Conservation (phyloP, 352 stramenopile genomes). For the Pythium biforme region DNA sequence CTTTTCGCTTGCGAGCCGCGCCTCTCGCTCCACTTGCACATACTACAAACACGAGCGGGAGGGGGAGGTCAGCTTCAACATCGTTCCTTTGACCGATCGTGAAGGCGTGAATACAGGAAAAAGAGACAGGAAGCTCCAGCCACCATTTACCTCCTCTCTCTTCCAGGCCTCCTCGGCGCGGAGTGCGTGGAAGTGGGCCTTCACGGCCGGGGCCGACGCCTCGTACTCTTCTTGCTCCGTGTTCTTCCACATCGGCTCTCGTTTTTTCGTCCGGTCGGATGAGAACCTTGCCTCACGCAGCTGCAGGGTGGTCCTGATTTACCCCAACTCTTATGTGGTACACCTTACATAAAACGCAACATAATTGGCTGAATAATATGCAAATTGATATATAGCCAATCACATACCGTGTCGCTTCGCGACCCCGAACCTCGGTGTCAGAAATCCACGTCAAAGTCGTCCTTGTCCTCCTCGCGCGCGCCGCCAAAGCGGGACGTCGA, state of each 20-base stretch:
- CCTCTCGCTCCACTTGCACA: constrained; percentile 58
- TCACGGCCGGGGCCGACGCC: constrained; percentile 63
- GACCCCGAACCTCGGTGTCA: constrained; percentile 22
- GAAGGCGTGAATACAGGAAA: background rate
- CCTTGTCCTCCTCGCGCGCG: constrained; percentile 32
- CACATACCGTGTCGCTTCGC: constrained; percentile 3
- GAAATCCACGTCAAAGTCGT: constrained; percentile 70
- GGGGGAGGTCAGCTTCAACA: constrained; percentile 15
- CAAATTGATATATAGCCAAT: constrained; percentile 11
- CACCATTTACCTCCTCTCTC: constrained; percentile 47
- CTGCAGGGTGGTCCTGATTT: too few species aligned
- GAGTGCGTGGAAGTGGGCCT: constrained; percentile 80
- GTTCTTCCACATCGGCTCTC: constrained; percentile 48
- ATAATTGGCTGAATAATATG: background rate
- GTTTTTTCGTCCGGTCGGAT: background rate
- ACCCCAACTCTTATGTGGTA: constrained; percentile 1
- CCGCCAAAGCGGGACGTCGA: background rate
- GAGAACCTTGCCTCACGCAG: background rate
- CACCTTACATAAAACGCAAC: background rate
- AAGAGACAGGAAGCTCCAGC: background rate
- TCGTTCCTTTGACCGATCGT: background rate
- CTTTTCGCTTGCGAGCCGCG: constrained; percentile 60
- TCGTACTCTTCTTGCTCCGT: constrained; percentile 71
- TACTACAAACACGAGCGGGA: constrained; percentile 36
- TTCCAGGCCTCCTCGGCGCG: constrained; percentile 62